Conservation (phyloP, 768 basidiomycete species). For the Rhizopogon vinicolor region DNA sequence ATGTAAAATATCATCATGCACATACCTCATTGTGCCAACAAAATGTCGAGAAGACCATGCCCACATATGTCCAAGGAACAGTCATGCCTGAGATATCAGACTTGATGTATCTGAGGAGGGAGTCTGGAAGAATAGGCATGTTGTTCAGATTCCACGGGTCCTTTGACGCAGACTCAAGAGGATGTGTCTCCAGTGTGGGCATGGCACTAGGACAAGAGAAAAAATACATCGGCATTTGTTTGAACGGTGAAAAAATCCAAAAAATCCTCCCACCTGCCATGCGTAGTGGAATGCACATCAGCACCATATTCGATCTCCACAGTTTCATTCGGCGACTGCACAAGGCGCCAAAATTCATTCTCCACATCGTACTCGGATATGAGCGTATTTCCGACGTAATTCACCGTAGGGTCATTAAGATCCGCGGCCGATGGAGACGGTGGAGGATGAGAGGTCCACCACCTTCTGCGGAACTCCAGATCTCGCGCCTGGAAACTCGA, state of each 20-base stretch:
- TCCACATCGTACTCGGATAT: conserved; percentile 94
- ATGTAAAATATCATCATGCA: conserved; percentile 13
- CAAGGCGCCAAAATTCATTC: conserved; percentile 94
- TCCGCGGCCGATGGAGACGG: conserved; percentile 24
- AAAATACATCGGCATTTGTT: conserved; percentile 4
- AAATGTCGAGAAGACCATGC: conserved; percentile 98
- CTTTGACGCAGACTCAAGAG: conserved; percentile 77
- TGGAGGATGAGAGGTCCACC: conserved; percentile 82
- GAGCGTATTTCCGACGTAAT: conserved; percentile 49
- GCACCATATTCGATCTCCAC: conserved; percentile 99
- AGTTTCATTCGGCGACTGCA: conserved; percentile 83
- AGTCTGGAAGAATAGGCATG: conserved; percentile 89
- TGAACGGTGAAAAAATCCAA: conserved; percentile 22
- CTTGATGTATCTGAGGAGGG: conserved; percentile 94
- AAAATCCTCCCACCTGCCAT: conserved; percentile 72
- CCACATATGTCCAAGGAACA: conserved; percentile 98
- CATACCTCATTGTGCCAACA: conserved; percentile 98
- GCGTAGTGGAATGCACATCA: conserved; percentile 95
- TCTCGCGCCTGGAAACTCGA: conserved; percentile 91
- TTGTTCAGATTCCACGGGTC: conserved; percentile 99
- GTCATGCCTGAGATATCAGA: conserved; percentile 99
- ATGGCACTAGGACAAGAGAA: conserved; percentile 60
- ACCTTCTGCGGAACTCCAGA: conserved; percentile 79
- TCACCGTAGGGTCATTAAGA: conserved; percentile 47
- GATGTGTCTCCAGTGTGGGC: conserved; percentile 94